Percentiles rank a stretch among this genome's conserved stretches.
phyloP scores from a whole-genome alignment of 176 grass and related monocot species.

The Cenchrus purpureus region DNA sequence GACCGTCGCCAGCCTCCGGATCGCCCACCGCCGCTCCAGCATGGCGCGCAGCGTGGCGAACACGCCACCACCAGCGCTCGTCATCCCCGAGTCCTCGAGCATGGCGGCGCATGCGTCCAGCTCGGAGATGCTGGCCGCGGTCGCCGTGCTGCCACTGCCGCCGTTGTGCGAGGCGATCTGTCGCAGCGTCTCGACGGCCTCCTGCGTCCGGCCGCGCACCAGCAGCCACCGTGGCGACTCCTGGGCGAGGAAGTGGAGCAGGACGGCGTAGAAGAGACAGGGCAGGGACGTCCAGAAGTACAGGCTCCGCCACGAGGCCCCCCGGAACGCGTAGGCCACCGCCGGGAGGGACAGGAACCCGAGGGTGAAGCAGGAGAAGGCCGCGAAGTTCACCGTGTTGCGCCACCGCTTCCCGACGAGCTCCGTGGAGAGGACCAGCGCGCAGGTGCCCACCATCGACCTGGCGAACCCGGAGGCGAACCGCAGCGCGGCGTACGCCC shows the following conservation, averaged over 20 bases:
- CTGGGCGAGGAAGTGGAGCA: background rate
- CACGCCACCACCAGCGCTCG: no score
- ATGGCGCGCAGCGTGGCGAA: background rate
- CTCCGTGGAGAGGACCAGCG: slow-evolving; percentile 63
- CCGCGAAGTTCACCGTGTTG: slow-evolving; percentile 51
- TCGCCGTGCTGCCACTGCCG: no score
- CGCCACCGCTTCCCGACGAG: slow-evolving; percentile 71
- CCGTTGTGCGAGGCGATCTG: background rate
- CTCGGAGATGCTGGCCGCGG: no score
- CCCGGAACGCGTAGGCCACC: background rate
- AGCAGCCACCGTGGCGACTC: slow-evolving; percentile 11
- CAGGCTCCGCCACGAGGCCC: background rate
- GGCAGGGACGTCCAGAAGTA: background rate
- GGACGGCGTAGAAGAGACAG: background rate
- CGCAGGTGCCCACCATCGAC: no score
- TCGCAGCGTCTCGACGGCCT: background rate
- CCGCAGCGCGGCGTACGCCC: slow-evolving; percentile 60
- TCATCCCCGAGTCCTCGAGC: background rate
- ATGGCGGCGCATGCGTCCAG: background rate
- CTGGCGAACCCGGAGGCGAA: slow-evolving; percentile 62
- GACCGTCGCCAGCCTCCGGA: no score
- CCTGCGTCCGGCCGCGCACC: background rate
- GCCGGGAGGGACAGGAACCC: background rate
- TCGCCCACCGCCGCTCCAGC: background rate
- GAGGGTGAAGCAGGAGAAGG: slow-evolving; percentile 28